Base-by-base conservation (phyloP, 108 stramenopile genomes). In the Chaetoceros tenuissimus region DNA sequence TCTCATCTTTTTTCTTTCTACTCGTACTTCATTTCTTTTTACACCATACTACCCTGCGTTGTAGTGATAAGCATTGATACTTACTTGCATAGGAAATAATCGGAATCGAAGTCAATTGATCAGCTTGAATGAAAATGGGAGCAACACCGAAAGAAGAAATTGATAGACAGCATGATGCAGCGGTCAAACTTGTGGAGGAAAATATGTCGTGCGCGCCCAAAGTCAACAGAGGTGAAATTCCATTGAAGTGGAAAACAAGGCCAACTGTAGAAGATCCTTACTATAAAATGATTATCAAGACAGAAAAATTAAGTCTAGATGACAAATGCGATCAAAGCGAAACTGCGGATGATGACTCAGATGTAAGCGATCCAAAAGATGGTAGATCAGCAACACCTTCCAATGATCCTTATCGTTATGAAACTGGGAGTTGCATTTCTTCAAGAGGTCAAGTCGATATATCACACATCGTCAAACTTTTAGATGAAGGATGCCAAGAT, bases 101-200 rank as follows among this genome's bases (percentile, higher is more conserved):
- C n/a, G n/a, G n/a, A n/a, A n/a, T n/a, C n/a, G n/a, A n/a, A n/a
- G n/a, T n/a, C n/a, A n/a, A n/a, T n/a, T n/a, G n/a, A n/a, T n/a
- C n/a, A n/a, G n/a, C n/a, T n/a, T n/a, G n/a, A n/a, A n/a, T n/a
- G 13, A 40, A 5, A 5, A 88, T 88, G 86, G 73, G 69, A 48
- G 66, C 71, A 8, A 75, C 88, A 17, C 68, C 88, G 20, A 64
- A 71, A 1, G 89, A 87, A 71, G 78, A 84, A 67, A 87, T 91
- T 28, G 77, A 67, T 18, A 75, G 72, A 29, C 89, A 91, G 56
- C 85, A 91, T 60, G 48, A 55, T 2, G 77, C 72, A 44, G 89
- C 89, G 13, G 31, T 67, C 21, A 22, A 21, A 2, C 28, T 87
- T 20, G 57, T 91, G 19, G 48, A 70, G 17, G 53, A 62, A 30